These are phyloP conservation scores for Stenogyne calaminthoides DNA, from an alignment of 305 asterid genomes.

Conservation along the genomic window DNA sequence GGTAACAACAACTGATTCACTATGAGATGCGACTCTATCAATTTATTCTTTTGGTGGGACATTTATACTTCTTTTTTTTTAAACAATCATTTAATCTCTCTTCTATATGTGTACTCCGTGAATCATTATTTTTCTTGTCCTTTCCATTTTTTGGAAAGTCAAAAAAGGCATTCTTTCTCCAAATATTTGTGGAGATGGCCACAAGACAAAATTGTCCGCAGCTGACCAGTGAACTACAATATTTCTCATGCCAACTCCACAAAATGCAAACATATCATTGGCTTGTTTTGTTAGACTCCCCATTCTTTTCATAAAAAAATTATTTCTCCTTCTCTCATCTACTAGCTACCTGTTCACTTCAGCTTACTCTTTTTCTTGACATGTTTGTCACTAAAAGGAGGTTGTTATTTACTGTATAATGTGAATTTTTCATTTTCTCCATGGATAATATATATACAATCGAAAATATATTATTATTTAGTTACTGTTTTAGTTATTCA, in stretches of 20 bases:
- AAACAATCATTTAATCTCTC: no score
- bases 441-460: not conserved
- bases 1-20: no score
- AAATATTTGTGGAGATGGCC: conserved; percentile 24
- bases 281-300: conserved; percentile 6
- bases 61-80: no score
- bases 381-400: not conserved
- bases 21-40: no score
- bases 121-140: conserved; percentile 13
- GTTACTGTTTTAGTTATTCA: not conserved
- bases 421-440: no score
- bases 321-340: not conserved
- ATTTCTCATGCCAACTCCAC: conserved; percentile 11
- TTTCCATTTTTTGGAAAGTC: not conserved
- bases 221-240: conserved; percentile 19
- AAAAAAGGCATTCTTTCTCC: conserved; percentile 20
- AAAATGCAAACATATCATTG: conserved; percentile 11
- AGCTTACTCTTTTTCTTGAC: conserved; percentile 2
- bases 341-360: not conserved
- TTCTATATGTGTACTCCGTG: no score
- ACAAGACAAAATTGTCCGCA: conserved; percentile 20
- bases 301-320: not conserved
- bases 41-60: no score
- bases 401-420: no score
- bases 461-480: not conserved